A percentile compares a stretch with the other conserved stretches of the same genome.
Evolutionary conservation across 257 asterid genomes (phyloP).

Genomic region (Nicotiana otophora): DNA sequence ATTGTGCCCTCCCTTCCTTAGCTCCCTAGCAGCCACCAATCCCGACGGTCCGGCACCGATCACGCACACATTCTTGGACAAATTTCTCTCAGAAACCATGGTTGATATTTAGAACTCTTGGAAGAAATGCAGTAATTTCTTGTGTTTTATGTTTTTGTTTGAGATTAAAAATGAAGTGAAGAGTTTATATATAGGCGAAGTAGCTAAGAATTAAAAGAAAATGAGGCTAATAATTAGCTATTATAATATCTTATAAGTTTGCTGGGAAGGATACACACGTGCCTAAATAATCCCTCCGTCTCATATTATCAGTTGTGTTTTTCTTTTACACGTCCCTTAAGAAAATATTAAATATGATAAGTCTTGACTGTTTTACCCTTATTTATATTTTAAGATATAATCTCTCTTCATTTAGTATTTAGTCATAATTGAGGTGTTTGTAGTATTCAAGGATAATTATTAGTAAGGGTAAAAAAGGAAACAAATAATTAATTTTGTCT

Average conservation of each 20-base stretch:
- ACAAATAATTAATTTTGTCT: too few relatives aligned
- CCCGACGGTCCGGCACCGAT: constrained; percentile 87
- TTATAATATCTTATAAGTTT: background rate
- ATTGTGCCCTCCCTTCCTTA: constrained; percentile 62
- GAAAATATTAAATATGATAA: too few relatives aligned
- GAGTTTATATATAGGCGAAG: background rate
- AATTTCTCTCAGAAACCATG: constrained; percentile 36
- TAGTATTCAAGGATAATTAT: too few relatives aligned
- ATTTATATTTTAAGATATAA: too few relatives aligned
- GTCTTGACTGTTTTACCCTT: too few relatives aligned
- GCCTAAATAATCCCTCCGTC: background rate
- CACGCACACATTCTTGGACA: constrained; percentile 56
- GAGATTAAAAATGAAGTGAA: background rate
- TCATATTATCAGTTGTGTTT: too few relatives aligned
- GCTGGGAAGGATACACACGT: background rate
- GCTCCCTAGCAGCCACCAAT: constrained; percentile 80
- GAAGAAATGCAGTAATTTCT: background rate
- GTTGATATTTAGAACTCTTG: background rate
- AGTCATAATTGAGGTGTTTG: too few relatives aligned
- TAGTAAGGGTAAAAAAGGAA: too few relatives aligned
- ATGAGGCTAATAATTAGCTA: background rate
- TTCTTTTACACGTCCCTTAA: too few relatives aligned
- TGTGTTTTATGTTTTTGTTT: background rate
- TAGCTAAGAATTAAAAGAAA: background rate
- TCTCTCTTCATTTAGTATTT: too few relatives aligned